phyloP scores from a whole-genome alignment of 2,329 filamentous ascomycete species.

The Exophiala alcalophila region DNA sequence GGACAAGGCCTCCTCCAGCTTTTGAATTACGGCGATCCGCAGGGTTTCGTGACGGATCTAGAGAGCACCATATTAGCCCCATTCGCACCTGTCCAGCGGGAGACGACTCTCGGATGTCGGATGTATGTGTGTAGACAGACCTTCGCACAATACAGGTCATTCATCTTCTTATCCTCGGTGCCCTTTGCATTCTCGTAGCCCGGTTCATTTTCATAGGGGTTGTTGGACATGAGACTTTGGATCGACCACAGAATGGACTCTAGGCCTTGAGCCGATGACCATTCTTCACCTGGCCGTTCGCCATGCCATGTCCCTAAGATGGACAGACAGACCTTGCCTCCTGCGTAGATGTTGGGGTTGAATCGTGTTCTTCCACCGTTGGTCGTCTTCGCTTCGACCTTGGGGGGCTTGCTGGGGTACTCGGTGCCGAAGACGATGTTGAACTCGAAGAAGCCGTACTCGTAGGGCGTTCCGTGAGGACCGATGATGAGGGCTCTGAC shows the following conservation, averaged over 20 bases:
- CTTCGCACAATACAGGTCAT: conserved; percentile 75
- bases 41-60: conserved; percentile 90
- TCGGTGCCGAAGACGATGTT: conserved; percentile 48
- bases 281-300: conserved; percentile 77
- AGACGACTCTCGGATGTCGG: too few relatives aligned
- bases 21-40: conserved; percentile 79
- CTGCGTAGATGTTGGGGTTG: conserved; percentile 94
- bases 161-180: conserved; percentile 66
- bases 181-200: conserved; percentile 78
- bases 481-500: conserved; percentile 87
- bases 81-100: too few relatives aligned
- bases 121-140: too few relatives aligned
- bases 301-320: conserved; percentile 95
- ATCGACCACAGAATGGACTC: conserved; percentile 95
- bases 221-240: conserved; percentile 89
- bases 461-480: conserved; percentile 90
- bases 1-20: conserved; percentile 74
- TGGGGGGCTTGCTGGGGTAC: conserved; percentile 68
- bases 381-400: conserved; percentile 71
- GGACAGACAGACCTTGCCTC: conserved; percentile 89
- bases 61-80: too few relatives aligned
- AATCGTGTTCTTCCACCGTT: conserved; percentile 86
- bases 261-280: conserved; percentile 92
- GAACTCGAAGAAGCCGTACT: conserved; percentile 96
- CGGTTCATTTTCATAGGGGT: conserved; percentile 95